Evolutionary conservation across 2,329 filamentous ascomycete species (phyloP).

Genomic region (Pezizomycotina sp.): DNA sequence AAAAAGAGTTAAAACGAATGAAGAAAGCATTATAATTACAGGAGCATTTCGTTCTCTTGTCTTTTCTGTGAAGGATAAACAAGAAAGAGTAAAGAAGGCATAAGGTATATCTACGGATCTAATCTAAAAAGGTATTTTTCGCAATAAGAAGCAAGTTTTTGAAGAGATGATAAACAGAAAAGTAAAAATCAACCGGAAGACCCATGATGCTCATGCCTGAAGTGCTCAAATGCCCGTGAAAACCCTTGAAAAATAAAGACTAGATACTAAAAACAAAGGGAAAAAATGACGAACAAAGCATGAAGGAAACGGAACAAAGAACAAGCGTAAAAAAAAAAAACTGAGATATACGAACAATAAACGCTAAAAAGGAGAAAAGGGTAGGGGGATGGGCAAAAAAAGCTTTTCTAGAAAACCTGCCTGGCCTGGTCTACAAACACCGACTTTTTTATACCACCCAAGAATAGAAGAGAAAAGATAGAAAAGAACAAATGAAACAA

Average conservation of each 20-base stretch:
- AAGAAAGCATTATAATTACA: slow-evolving; percentile 1
- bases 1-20: no score
- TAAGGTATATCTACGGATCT: background rate
- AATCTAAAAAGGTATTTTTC: slow-evolving; percentile 2
- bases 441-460: no score
- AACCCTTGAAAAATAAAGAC: slow-evolving; percentile 4
- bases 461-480: no score
- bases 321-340: no score
- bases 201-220: background rate
- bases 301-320: slow-evolving; percentile 1
- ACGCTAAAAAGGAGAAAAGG: no score
- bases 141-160: slow-evolving; percentile 1
- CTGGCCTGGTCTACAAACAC: no score
- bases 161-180: background rate
- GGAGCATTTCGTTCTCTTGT: background rate
- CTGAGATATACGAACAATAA: no score
- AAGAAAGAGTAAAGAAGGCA: background rate
- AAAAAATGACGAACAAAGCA: slow-evolving; percentile 3
- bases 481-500: no score
- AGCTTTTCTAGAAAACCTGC: no score
- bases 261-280: slow-evolving; percentile 2
- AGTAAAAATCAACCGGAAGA: background rate
- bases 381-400: no score
- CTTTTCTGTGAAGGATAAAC: background rate
- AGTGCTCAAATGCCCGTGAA: background rate